Conservation (phyloP, 495 filamentous ascomycete genomes). For the Penicillium bovifimosum region DNA sequence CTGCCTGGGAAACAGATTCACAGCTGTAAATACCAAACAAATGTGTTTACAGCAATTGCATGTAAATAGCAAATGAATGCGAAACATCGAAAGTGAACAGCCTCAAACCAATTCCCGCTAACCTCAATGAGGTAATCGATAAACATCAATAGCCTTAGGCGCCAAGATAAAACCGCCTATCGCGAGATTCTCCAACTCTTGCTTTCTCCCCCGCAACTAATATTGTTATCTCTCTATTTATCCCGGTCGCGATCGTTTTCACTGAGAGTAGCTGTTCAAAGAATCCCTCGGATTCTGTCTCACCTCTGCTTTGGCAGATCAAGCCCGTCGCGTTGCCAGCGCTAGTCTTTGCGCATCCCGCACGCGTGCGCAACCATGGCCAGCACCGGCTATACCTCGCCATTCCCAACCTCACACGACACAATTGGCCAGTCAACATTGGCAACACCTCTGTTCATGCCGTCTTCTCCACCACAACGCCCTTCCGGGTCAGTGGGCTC, state of each 20-base stretch:
- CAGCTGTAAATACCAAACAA: neutral
- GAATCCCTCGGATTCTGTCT: neutral
- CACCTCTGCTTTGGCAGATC: neutral
- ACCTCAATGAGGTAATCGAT: conserved; percentile 19
- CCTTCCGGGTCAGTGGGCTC: conserved; percentile 19
- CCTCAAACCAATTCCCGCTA: conserved; percentile 9
- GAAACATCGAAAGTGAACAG: neutral
- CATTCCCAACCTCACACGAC: conserved; percentile 42
- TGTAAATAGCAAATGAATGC: neutral
- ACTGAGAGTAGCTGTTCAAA: neutral
- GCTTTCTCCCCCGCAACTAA: conserved; percentile 1
- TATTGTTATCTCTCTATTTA: conserved; percentile 19
- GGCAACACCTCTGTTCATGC: conserved; percentile 37
- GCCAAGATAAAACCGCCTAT: neutral
- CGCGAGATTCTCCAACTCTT: conserved; percentile 9
- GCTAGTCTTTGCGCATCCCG: conserved; percentile 8
- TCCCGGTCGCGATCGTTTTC: neutral
- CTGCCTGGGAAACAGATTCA: too few relatives aligned
- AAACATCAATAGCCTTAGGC: conserved; percentile 25
- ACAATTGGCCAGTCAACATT: conserved; percentile 43
- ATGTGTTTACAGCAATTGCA: neutral
- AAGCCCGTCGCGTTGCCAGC: neutral
- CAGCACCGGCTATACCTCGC: conserved; percentile 34
- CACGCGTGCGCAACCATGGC: conserved; percentile 30
- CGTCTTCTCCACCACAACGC: conserved; percentile 30